These are phyloP conservation scores for Bryoglossum gracile DNA, from an alignment of 495 filamentous ascomycete genomes.

Conservation along the genomic window DNA sequence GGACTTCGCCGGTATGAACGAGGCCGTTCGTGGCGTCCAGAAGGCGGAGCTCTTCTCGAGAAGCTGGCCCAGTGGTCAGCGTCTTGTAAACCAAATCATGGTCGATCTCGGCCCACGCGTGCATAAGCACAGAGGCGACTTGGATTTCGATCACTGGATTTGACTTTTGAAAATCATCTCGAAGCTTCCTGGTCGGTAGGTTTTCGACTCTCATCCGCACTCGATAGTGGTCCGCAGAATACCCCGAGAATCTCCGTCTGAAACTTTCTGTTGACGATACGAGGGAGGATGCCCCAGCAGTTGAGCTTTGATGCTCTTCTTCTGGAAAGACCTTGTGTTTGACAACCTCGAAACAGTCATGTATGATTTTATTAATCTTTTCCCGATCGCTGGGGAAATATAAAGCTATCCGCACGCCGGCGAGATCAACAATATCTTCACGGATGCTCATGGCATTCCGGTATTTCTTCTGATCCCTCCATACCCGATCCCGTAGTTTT, in stretches of 20 bases:
- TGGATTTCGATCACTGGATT: slow-evolving; percentile 24
- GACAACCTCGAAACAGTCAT: slow-evolving; percentile 5
- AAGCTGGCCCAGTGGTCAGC: background rate
- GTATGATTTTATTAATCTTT: slow-evolving; percentile 12
- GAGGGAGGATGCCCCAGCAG: background rate
- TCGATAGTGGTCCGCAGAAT: slow-evolving; percentile 23
- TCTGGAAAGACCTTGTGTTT: slow-evolving; percentile 3
- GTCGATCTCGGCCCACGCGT: slow-evolving; percentile 26
- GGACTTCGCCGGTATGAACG: too few relatives aligned
- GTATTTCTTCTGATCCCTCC: background rate
- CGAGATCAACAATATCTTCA: slow-evolving; percentile 18
- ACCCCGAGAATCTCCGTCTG: slow-evolving; percentile 18
- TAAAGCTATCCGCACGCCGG: slow-evolving; percentile 20
- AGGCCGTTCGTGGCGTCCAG: slow-evolving; percentile 7
- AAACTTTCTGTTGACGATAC: background rate
- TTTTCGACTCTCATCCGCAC: slow-evolving; percentile 9
- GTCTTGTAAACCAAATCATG: slow-evolving; percentile 27
- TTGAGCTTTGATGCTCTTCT: background rate
- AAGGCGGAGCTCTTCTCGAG: slow-evolving; percentile 1
- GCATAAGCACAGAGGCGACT: slow-evolving; percentile 21
- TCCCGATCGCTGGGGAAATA: slow-evolving; percentile 13
- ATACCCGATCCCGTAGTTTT: slow-evolving; percentile 1
- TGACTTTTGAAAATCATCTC: slow-evolving; percentile 3
- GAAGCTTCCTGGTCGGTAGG: background rate
- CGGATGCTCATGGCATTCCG: slow-evolving; percentile 10